These are phyloP conservation scores for Puccinia novopanici DNA, from an alignment of 1,284 basidiomycete genomes.

Conservation along the genomic window DNA sequence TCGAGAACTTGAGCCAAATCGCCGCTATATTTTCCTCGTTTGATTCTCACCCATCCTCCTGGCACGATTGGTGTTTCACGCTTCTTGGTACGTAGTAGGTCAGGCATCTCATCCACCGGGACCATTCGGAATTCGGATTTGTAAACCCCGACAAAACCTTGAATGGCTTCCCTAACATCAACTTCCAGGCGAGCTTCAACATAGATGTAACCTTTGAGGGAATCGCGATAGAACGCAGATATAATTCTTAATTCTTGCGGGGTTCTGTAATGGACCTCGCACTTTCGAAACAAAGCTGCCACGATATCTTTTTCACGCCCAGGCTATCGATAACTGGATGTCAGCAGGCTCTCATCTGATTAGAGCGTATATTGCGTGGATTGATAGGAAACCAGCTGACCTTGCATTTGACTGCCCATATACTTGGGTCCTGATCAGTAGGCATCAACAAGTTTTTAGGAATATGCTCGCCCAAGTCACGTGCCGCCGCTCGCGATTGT, in stretches of 20 bases:
- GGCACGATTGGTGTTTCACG: slow-evolving; percentile 80
- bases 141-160: slow-evolving; percentile 90
- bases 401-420: slow-evolving; percentile 95
- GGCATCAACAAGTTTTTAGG: slow-evolving; percentile 97
- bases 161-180: slow-evolving; percentile 80
- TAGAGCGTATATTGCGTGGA: neutral
- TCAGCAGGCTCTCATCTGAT: neutral
- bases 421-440: slow-evolving; percentile 86
- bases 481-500: slow-evolving; percentile 55
- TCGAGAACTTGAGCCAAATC: slow-evolving; percentile 95
- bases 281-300: slow-evolving; percentile 90
- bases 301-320: slow-evolving; percentile 91
- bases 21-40: slow-evolving; percentile 87
- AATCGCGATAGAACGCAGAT: slow-evolving; percentile 93
- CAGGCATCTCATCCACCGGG: slow-evolving; percentile 98
- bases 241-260: slow-evolving; percentile 78
- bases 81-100: slow-evolving; percentile 91
- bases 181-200: slow-evolving; percentile 87
- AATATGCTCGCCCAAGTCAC: slow-evolving; percentile 69
- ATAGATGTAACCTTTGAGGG: slow-evolving; percentile 91
- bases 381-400: slow-evolving; percentile 63
- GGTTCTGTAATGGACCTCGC: slow-evolving; percentile 69
- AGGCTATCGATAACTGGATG: slow-evolving; percentile 63
- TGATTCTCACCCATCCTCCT: slow-evolving; percentile 93
- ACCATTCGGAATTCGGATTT: slow-evolving; percentile 78